Base-by-base conservation (phyloP, 768 basidiomycete species). In the Boletus pseudopeckii region DNA sequence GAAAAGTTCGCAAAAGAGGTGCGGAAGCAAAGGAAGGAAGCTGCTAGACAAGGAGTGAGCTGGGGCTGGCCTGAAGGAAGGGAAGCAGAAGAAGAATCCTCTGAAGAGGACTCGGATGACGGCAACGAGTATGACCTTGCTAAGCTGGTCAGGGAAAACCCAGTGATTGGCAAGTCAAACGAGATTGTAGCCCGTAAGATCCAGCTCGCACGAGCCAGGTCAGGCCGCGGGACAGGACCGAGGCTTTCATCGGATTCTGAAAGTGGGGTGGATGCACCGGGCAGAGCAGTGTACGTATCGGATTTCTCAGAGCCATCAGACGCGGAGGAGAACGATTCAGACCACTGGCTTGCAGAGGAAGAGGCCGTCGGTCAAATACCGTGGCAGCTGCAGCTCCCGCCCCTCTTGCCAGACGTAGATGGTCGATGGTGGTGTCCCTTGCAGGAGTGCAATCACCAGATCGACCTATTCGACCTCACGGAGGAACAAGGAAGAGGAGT, bases 291-390 rank as follows among this genome's bases (percentile, higher is more conserved):
- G 11, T 84, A 84, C 56, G 81, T 80, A 61, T 74, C 80, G 0
- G 84, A 86, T 60, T 85, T 85, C 62, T 80, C 79, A 11, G 76
- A 78, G n/a, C 61, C 66, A 7, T 82, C 82, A 5, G 76, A 78
- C 20, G 70, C 68, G 13, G 71, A 75, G 7, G 73, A 68, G n/a
- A 67, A 76, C 2, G 75, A 76, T 40, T 72, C 75, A 43, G 67
- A 68, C 38, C 47, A 64, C 8, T 18, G 18, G 1, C 3, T 46
- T 11, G 50, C 55, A 37, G 52, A 50, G 18, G 71, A 69, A 22
- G 50, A 43, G 50, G 67, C 58, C 57, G 57, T 44, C 51, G 55
- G 38, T 44, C 72, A 33, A 14, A 65, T 82, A 43, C 81, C 80
- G 4, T 57, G 60, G 37, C 68, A 70, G 45, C 64, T 74, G 45